Conservation (phyloP, 495 filamentous ascomycete genomes). For the Penicillium dipodomyicola region DNA sequence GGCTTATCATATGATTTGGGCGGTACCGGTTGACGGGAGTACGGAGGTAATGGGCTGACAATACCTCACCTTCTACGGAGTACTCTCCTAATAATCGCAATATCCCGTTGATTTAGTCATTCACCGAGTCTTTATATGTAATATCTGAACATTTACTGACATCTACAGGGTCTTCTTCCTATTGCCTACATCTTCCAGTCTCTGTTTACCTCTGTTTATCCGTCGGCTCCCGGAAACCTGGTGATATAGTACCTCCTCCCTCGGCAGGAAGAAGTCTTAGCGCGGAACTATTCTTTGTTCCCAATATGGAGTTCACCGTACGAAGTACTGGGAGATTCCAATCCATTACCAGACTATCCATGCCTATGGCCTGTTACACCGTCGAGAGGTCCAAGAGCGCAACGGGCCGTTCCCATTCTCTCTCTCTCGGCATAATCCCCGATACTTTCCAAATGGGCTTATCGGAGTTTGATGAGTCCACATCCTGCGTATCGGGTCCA, state of each 20-base stretch:
- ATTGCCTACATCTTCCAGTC: not conserved
- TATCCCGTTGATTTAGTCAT: no score
- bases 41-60: no score
- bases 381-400: not conserved
- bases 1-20: no score
- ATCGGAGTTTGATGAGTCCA: not conserved
- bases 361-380: not conserved
- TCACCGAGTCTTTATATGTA: no score
- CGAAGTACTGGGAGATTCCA: no score
- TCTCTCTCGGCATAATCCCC: constrained; percentile 2
- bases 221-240: not conserved
- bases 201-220: not conserved
- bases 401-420: constrained; percentile 7
- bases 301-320: no score
- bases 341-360: not conserved
- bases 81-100: no score
- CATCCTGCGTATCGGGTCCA: not conserved
- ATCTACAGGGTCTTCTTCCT: no score
- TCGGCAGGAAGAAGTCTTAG: not conserved
- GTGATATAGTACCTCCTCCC: not conserved
- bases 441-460: not conserved
- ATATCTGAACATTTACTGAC: no score
- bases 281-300: no score
- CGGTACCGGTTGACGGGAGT: no score
- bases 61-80: no score